These are phyloP conservation scores for Erysiphe pulchra DNA, from an alignment of 2,329 filamentous ascomycete genomes.

Conservation along the genomic window DNA sequence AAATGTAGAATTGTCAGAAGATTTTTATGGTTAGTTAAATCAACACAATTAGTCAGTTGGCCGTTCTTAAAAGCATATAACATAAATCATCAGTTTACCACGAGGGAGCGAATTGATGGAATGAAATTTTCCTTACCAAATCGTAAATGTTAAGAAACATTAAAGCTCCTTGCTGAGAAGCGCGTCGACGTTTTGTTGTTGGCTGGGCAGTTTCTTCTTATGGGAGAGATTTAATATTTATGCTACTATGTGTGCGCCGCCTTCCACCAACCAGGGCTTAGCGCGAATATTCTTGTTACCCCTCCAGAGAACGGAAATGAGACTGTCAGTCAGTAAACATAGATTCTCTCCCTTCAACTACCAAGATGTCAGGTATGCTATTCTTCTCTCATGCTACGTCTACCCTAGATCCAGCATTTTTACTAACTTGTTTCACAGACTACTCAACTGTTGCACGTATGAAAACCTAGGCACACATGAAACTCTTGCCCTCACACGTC, in stretches of 20 bases:
- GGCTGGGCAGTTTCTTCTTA: too few relatives aligned
- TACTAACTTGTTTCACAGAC: conserved; percentile 11
- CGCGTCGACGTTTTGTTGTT: background rate
- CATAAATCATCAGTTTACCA: conserved; percentile 25
- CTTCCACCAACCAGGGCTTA: background rate
- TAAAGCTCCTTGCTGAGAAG: too few relatives aligned
- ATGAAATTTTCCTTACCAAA: background rate
- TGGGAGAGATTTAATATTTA: too few relatives aligned
- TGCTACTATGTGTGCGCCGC: too few relatives aligned
- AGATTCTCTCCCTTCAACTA: background rate
- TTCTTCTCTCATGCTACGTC: background rate
- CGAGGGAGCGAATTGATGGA: background rate
- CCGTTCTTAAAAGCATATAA: conserved; percentile 35
- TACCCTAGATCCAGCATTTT: background rate
- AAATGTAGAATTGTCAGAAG: too few relatives aligned
- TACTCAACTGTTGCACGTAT: conserved; percentile 18
- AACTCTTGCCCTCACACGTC: too few relatives aligned
- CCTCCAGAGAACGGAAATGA: background rate
- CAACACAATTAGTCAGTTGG: conserved; percentile 25
- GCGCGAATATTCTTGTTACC: background rate
- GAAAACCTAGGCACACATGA: conserved; percentile 6
- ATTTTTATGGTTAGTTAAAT: too few relatives aligned
- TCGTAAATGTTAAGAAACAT: background rate
- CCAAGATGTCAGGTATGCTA: background rate
- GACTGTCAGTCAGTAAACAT: background rate